Conservation (phyloP, 805 yeast species). For the Kodamaea kaohsiungensis region DNA sequence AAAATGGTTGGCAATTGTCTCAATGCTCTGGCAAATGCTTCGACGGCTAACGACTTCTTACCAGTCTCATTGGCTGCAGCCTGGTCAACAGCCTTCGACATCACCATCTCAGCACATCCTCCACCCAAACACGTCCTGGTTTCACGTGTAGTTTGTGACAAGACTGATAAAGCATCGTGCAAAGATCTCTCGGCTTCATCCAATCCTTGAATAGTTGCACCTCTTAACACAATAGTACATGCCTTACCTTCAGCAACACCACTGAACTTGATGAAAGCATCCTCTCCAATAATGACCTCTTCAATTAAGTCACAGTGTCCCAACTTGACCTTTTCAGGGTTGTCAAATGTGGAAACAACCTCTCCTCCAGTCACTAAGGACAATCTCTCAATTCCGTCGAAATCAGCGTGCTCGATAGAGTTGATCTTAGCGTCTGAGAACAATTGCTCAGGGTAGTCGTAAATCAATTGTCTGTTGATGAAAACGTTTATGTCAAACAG, state of each 20-base stretch:
- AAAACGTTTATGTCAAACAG: constrained; percentile 86
- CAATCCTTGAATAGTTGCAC: constrained; percentile 48
- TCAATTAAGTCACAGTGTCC: constrained; percentile 90
- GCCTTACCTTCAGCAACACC: constrained; percentile 96
- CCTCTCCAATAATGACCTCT: constrained; percentile 92
- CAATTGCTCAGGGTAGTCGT: constrained; percentile 97
- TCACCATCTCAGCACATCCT: constrained; percentile 85
- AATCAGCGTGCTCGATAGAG: constrained; percentile 97
- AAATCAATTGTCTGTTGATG: constrained; percentile 93
- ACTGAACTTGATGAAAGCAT: constrained; percentile 84
- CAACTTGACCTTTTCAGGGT: constrained; percentile 79
- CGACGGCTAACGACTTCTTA: constrained; percentile 91
- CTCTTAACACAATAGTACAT: constrained; percentile 88
- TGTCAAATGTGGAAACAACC: constrained; percentile 94
- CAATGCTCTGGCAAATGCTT: constrained; percentile 89
- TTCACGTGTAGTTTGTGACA: constrained; percentile 91
- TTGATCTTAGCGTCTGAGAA: constrained; percentile 85
- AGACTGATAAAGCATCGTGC: constrained; percentile 94
- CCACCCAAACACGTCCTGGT: constrained; percentile 93
- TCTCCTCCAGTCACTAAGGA: constrained; percentile 98
- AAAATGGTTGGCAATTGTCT: constrained; percentile 93
- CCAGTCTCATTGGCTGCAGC: constrained; percentile 91
- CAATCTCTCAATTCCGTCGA: constrained; percentile 95
- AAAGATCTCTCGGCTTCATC: constrained; percentile 55
- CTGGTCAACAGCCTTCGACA: constrained; percentile 95